Base-by-base conservation (phyloP, 139 green algal genomes). In the Nannochloris sp. region DNA sequence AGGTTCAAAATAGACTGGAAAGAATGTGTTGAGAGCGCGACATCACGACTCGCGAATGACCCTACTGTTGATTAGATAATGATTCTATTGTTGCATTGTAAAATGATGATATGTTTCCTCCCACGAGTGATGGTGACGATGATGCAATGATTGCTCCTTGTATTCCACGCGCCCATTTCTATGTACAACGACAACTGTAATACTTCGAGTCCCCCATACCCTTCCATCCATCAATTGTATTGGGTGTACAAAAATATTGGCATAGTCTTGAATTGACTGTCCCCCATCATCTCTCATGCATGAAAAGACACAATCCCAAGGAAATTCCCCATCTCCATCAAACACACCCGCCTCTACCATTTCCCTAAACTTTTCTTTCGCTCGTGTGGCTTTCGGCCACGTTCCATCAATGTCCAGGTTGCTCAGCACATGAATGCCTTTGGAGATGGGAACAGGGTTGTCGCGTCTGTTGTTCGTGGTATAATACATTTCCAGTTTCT, bases 371-470 rank as follows among this genome's bases (percentile, higher is more conserved):
- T 37, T 24, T n/a, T 15, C 31, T n/a, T 37, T 62, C 12, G 29
- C 53, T 18, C 15, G n/a, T 37, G 5, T 25, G n/a, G 55, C 68
- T 51, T 75, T 75, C 15, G 62, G 51, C 69, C 69, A 75, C 31
- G 34, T 11, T 3, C 40, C 11, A 40, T 71, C 44, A n/a, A 75
- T 25, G 6, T 25, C 10, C 3, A 36, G 44, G 21, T 75, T 75
- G 8, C 53, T 71, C 15, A 75, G 16, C 11, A 44, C 62, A 31
- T 75, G 69, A 11, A 75, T 23, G 4, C 67, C 67, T 36, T 58
- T 58, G 5, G 44, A 16, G 15, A 73, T 5, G 3, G 9, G n/a
- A 9, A 58, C 11, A 7, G n/a, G 14, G 2, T 3, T n/a, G 0
- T 19, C 16, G 5, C 6, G 11, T 53, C 8, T 40, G 34, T 40